Evolutionary conservation across 106 monocot genomes (phyloP).

Genomic region (Dendrobium officinale): DNA sequence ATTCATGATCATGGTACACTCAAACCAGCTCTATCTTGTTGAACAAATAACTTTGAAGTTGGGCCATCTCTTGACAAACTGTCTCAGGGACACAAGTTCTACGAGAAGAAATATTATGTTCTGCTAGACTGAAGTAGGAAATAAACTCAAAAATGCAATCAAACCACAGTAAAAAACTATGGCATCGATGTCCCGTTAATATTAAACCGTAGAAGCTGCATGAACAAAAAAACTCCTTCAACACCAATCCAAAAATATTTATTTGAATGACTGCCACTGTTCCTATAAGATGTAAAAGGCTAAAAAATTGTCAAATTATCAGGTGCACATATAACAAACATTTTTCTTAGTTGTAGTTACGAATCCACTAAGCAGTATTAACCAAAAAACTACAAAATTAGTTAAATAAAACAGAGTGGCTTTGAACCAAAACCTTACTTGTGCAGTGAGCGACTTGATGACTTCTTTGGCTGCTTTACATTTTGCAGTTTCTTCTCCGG

Average conservation of each 20-base stretch:
- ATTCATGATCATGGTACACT: neutral
- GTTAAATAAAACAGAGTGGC: neutral
- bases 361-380: neutral
- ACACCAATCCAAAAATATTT: neutral
- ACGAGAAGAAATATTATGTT: neutral
- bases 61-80: neutral
- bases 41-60: neutral
- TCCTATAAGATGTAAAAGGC: neutral
- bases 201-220: neutral
- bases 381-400: neutral
- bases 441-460: conserved; percentile 90
- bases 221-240: neutral
- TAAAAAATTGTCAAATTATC: neutral
- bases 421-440: conserved; percentile 41
- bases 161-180: neutral
- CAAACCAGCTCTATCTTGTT: neutral
- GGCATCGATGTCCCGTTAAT: neutral
- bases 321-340: neutral
- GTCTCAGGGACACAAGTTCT: neutral
- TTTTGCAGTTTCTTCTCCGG: conserved; percentile 91
- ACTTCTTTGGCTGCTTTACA: conserved; percentile 99
- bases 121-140: neutral
- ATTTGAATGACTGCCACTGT: neutral
- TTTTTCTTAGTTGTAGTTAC: neutral
- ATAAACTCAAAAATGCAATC: neutral